Conservation (phyloP, 176 grass and related monocot species). For the Eremochloa ophiuroides region DNA sequence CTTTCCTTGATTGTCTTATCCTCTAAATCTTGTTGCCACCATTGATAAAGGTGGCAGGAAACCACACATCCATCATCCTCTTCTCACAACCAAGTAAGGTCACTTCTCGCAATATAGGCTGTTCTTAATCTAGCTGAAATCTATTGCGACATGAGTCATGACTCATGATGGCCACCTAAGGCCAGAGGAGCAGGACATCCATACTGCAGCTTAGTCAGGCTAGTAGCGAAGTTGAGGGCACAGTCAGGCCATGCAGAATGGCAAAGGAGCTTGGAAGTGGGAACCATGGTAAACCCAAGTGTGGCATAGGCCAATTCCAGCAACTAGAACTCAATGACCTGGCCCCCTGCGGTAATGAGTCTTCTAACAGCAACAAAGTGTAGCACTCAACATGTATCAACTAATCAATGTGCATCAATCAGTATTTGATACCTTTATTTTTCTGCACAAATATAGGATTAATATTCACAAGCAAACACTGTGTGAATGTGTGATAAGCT, state of each 20-base stretch:
- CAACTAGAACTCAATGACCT: not conserved
- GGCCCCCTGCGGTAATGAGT: not conserved
- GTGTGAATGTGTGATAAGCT: not conserved
- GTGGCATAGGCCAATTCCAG: not conserved
- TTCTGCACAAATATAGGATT: not conserved
- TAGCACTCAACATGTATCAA: not conserved
- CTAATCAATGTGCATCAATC: not conserved
- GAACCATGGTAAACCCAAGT: not conserved
- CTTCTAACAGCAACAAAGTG: too few species aligned
- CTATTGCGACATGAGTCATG: not conserved
- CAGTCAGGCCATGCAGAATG: not conserved
- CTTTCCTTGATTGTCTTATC: not conserved
- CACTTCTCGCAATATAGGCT: not conserved
- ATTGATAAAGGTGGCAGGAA: not conserved
- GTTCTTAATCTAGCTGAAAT: not conserved
- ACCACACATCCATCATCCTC: not conserved
- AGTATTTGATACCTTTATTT: not conserved
- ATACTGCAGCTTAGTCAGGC: not conserved
- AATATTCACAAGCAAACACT: conserved; percentile 5
- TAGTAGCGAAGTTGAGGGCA: not conserved
- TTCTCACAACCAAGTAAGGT: not conserved
- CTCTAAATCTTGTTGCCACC: not conserved
- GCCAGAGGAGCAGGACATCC: not conserved
- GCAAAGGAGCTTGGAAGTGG: not conserved
- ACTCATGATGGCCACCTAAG: not conserved